These are phyloP conservation scores for Didymella pomorum DNA, from an alignment of 2,329 filamentous ascomycete species.

Conservation along the genomic window DNA sequence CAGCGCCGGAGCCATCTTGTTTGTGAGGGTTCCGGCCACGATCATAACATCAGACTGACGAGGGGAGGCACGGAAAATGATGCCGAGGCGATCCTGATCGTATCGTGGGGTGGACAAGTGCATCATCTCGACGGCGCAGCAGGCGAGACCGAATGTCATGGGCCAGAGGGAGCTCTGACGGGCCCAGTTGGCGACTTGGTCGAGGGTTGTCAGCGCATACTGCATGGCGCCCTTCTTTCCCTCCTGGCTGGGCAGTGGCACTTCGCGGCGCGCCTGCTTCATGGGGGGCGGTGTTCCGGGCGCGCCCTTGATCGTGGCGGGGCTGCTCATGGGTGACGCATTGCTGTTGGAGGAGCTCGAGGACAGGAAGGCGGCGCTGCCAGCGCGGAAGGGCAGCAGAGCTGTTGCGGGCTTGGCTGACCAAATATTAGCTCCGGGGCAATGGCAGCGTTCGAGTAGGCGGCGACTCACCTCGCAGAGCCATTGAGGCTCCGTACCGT, in stretches of 20 bases:
- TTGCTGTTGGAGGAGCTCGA: conserved; percentile 69
- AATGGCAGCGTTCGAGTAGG: conserved; percentile 26
- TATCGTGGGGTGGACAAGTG: conserved; percentile 89
- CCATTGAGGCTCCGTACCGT: conserved; percentile 62
- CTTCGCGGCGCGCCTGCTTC: conserved; percentile 70
- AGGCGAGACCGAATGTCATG: conserved; percentile 88
- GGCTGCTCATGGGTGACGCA: conserved; percentile 65
- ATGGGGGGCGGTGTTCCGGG: conserved; percentile 61
- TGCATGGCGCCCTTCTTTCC: conserved; percentile 80
- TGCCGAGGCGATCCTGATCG: conserved; percentile 88
- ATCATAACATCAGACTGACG: conserved; percentile 95
- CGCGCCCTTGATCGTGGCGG: conserved; percentile 62
- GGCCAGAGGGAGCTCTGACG: conserved; percentile 90
- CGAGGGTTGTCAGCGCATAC: conserved; percentile 86
- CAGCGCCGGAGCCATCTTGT: conserved; percentile 94
- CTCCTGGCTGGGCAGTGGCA: conserved; percentile 80
- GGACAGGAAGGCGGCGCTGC: conserved; percentile 69
- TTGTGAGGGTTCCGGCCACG: conserved; percentile 89
- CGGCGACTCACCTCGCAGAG: conserved; percentile 60
- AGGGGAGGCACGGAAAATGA: conserved; percentile 90
- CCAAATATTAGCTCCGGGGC: conserved; percentile 39
- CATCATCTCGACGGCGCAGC: conserved; percentile 96
- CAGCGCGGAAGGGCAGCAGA: conserved; percentile 69
- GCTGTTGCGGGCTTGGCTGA: conserved; percentile 72
- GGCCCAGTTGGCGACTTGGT: conserved; percentile 85